phyloP scores from a whole-genome alignment of 768 basidiomycete genomes.

The Lactarius trivialis region DNA sequence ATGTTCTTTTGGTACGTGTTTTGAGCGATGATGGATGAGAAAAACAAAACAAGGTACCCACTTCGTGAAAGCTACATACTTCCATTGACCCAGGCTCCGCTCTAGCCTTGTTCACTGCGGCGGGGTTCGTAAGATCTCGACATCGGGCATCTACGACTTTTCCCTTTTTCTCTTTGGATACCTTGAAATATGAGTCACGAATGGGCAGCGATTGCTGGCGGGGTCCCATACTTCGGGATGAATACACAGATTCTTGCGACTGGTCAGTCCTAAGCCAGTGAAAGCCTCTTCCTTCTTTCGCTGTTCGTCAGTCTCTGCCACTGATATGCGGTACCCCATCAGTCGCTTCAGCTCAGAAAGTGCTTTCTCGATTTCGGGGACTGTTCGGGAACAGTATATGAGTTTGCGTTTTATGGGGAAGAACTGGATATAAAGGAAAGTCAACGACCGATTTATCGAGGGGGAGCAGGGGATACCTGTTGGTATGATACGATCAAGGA shows the following conservation, averaged over 20 bases:
- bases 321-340: constrained; percentile 77
- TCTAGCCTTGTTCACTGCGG: constrained; percentile 74
- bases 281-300: constrained; percentile 75
- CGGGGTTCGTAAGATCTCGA: constrained; percentile 87
- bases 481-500: constrained; percentile 97
- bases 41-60: constrained; percentile 32
- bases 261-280: constrained; percentile 87
- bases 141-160: constrained; percentile 96
- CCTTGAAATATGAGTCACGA: constrained; percentile 39
- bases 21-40: neutral
- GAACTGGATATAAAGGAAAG: constrained; percentile 46
- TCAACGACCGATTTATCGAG: neutral
- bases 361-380: constrained; percentile 99
- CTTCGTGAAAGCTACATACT: constrained; percentile 95
- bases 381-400: constrained; percentile 98
- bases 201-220: neutral
- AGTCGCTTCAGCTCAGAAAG: constrained; percentile 90
- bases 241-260: constrained; percentile 93
- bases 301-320: constrained; percentile 67
- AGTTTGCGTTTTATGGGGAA: constrained; percentile 90
- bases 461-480: constrained; percentile 49
- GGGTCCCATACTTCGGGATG: constrained; percentile 73
- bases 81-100: constrained; percentile 85
- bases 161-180: constrained; percentile 97
- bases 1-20: constrained; percentile 54